A percentile compares a stretch with the other conserved stretches of the same genome.
Conservation (phyloP, 257 asterid genomes). For the Lycium ferocissimum region DNA sequence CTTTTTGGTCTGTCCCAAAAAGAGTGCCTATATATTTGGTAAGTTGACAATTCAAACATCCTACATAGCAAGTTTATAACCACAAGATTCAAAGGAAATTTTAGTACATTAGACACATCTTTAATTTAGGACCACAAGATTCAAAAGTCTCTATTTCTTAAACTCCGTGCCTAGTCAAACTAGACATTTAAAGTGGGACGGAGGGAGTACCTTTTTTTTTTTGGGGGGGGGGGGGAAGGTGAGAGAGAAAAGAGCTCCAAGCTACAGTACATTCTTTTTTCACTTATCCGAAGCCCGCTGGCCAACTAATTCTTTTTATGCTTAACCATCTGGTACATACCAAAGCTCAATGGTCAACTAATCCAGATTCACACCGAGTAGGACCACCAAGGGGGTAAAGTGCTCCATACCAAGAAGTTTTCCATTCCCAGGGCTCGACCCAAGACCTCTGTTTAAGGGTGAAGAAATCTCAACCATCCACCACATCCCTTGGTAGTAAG, state of each 20-base stretch:
- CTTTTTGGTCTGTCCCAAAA: too few relatives aligned
- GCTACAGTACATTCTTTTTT: background rate
- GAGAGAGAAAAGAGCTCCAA: slow-evolving; percentile 1
- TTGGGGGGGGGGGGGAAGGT: too few relatives aligned
- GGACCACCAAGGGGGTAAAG: slow-evolving; percentile 16
- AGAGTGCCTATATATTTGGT: too few relatives aligned
- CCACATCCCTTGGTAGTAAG: background rate
- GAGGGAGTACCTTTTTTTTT: too few relatives aligned
- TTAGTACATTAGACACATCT: too few relatives aligned
- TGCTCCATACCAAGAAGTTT: background rate
- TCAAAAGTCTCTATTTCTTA: too few relatives aligned
- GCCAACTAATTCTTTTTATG: background rate
- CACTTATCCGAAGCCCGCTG: background rate
- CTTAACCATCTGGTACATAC: background rate
- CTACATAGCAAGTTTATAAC: too few relatives aligned
- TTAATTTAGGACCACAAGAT: too few relatives aligned
- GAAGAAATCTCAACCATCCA: background rate
- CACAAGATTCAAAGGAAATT: too few relatives aligned
- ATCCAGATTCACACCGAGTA: background rate
- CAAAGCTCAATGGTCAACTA: background rate
- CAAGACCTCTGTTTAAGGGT: background rate
- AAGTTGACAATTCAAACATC: too few relatives aligned
- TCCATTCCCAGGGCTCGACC: background rate
- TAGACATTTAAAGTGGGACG: too few relatives aligned
- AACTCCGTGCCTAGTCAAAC: too few relatives aligned